Conservation (phyloP, 106 monocot genomes). For the Xerophyta viscosa region DNA sequence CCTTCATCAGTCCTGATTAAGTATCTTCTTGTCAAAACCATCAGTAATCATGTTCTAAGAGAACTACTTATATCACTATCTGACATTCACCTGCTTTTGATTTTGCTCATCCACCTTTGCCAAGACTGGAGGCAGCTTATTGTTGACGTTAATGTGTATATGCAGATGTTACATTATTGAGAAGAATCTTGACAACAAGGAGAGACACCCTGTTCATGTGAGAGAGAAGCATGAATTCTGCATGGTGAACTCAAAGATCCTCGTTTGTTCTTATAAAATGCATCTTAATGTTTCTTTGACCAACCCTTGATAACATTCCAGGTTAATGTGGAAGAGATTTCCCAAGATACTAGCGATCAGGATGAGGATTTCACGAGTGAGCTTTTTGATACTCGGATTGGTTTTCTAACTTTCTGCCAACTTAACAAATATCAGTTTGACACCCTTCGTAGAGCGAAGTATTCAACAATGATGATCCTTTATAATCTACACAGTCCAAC, state of each 20-base stretch:
- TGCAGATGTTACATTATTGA: slow-evolving; percentile 39
- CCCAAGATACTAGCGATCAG: slow-evolving; percentile 26
- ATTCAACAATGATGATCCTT: slow-evolving; percentile 74
- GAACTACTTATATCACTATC: too few species aligned
- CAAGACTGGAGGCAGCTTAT: too few species aligned
- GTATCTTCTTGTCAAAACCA: too few species aligned
- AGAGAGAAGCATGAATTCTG: slow-evolving; percentile 9
- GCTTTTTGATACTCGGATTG: slow-evolving; percentile 39
- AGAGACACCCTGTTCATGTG: slow-evolving; percentile 30
- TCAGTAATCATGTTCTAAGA: too few species aligned
- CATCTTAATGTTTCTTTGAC: neutral
- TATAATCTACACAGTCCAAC: slow-evolving; percentile 35
- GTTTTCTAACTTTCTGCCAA: slow-evolving; percentile 39
- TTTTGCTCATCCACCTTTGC: too few species aligned
- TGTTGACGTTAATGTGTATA: too few species aligned
- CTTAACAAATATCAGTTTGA: slow-evolving; percentile 51
- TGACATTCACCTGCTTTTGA: too few species aligned
- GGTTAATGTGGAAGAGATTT: slow-evolving; percentile 21
- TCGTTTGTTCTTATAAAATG: neutral
- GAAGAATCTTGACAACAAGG: slow-evolving; percentile 29
- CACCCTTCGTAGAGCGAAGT: slow-evolving; percentile 52
- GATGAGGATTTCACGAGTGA: slow-evolving; percentile 28
- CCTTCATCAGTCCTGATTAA: too few species aligned
- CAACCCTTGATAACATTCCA: slow-evolving; percentile 2
- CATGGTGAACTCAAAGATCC: neutral